These are phyloP conservation scores for Aspergillus steynii DNA, from an alignment of 495 filamentous ascomycete genomes.

Conservation along the genomic window DNA sequence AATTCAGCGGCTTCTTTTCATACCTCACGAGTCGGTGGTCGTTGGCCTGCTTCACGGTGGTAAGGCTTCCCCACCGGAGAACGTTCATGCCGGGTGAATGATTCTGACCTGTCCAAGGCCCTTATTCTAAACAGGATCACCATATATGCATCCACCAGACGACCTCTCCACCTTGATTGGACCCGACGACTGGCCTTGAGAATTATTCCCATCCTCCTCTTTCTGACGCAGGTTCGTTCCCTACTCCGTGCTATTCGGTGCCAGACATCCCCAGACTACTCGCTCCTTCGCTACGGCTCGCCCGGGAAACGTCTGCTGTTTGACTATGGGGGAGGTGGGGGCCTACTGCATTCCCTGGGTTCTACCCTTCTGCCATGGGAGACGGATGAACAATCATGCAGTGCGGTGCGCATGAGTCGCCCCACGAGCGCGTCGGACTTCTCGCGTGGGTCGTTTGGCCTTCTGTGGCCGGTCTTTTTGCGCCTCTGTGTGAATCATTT, in stretches of 20 bases:
- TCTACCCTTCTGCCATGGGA: slow-evolving; percentile 67
- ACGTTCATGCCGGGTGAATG: not conserved
- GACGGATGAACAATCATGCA: slow-evolving; percentile 69
- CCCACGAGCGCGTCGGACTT: slow-evolving; percentile 43
- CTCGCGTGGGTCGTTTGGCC: slow-evolving; percentile 70
- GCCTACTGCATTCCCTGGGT: slow-evolving; percentile 67
- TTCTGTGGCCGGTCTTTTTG: slow-evolving; percentile 87
- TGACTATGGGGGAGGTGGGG: slow-evolving; percentile 71
- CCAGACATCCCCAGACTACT: slow-evolving; percentile 81
- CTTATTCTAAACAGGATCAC: slow-evolving; percentile 88
- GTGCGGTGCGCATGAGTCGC: slow-evolving; percentile 68
- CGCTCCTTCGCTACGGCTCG: slow-evolving; percentile 70
- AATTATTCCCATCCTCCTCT: slow-evolving; percentile 71
- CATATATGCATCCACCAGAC: slow-evolving; percentile 85
- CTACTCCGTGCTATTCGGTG: slow-evolving; percentile 87
- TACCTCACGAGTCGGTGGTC: slow-evolving; percentile 96
- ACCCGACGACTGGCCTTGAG: slow-evolving; percentile 71
- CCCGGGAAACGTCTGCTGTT: slow-evolving; percentile 63
- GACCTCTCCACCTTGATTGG: slow-evolving; percentile 71
- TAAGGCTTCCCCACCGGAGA: slow-evolving; percentile 28
- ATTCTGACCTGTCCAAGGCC: slow-evolving; percentile 49
- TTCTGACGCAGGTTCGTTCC: slow-evolving; percentile 63
- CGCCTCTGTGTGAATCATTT: slow-evolving; percentile 84
- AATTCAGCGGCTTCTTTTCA: slow-evolving; percentile 83
- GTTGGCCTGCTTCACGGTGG: slow-evolving; percentile 76